Evolutionary conservation across 1,284 basidiomycete genomes (phyloP).

Genomic region (Ceratobasidium sp.): DNA sequence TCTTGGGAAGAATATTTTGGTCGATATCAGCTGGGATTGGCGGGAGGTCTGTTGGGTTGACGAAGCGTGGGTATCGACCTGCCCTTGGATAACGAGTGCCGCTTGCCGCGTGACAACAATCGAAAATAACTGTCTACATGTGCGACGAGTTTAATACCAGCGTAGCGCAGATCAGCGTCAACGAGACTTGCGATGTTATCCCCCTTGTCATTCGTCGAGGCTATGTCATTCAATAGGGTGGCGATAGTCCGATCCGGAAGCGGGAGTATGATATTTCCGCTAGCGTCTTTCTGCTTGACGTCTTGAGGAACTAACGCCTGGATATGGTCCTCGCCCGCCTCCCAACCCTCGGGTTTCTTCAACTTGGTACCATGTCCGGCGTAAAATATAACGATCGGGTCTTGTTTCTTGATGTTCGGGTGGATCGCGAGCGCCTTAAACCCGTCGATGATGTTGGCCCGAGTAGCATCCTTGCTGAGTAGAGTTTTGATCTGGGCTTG

Average conservation of each 20-base stretch:
- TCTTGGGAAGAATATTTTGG: not conserved
- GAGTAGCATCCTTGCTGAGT: not conserved
- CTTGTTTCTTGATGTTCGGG: not conserved
- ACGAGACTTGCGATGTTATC: slow-evolving; percentile 27
- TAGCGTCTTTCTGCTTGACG: not conserved
- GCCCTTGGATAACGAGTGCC: not conserved
- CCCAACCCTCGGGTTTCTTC: slow-evolving; percentile 9
- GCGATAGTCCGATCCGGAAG: slow-evolving; percentile 37
- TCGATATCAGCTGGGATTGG: slow-evolving; percentile 4
- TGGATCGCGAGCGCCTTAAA: not conserved
- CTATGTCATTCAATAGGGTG: not conserved
- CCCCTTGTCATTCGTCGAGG: slow-evolving; percentile 10
- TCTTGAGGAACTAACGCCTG: slow-evolving; percentile 25
- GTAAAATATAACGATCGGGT: slow-evolving; percentile 22
- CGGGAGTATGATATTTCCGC: not conserved
- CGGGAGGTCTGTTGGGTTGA: not conserved
- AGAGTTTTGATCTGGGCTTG: slow-evolving; percentile 1
- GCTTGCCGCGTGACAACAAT: slow-evolving; percentile 21
- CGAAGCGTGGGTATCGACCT: not conserved
- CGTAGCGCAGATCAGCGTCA: not conserved
- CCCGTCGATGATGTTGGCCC: not conserved
- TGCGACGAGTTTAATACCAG: not conserved
- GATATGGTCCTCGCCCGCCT: not conserved
- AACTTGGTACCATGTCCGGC: slow-evolving; percentile 20
- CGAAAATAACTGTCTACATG: slow-evolving; percentile 37